Conservation (phyloP, 495 filamentous ascomycete species). For the Tuber brumale region DNA sequence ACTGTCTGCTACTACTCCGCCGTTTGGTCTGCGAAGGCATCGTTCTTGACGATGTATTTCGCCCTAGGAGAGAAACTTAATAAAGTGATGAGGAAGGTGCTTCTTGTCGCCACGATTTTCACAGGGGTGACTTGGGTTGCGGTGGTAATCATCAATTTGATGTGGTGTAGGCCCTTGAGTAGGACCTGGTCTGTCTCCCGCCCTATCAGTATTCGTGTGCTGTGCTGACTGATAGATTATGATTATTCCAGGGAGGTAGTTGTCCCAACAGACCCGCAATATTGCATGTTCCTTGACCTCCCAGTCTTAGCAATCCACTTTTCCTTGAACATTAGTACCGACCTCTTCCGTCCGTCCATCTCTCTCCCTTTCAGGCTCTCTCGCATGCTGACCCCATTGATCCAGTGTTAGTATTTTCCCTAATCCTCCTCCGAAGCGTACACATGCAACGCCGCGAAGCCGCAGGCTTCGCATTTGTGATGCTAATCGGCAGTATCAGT, state of each 20-base stretch:
- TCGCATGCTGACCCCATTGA: neutral
- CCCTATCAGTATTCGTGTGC: neutral
- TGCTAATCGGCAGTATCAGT: neutral
- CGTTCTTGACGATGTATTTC: neutral
- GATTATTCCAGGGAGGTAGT: neutral
- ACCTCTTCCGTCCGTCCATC: neutral
- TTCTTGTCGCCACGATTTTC: neutral
- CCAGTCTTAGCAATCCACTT: neutral
- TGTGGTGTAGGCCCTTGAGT: constrained; percentile 3
- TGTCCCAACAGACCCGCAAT: neutral
- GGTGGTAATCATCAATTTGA: neutral
- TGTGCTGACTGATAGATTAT: neutral
- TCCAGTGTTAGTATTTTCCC: neutral
- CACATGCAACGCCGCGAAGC: neutral
- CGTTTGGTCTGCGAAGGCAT: neutral
- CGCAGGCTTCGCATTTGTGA: neutral
- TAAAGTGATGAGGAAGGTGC: neutral
- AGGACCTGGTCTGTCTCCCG: neutral
- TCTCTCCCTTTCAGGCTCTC: neutral
- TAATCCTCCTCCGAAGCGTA: neutral
- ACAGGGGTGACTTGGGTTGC: neutral
- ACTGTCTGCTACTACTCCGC: neutral
- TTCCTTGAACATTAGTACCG: neutral
- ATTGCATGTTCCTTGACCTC: neutral
- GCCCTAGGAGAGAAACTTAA: neutral